Evolutionary conservation across 208 protist species (phyloP).

Genomic region (Crithidia sp.): DNA sequence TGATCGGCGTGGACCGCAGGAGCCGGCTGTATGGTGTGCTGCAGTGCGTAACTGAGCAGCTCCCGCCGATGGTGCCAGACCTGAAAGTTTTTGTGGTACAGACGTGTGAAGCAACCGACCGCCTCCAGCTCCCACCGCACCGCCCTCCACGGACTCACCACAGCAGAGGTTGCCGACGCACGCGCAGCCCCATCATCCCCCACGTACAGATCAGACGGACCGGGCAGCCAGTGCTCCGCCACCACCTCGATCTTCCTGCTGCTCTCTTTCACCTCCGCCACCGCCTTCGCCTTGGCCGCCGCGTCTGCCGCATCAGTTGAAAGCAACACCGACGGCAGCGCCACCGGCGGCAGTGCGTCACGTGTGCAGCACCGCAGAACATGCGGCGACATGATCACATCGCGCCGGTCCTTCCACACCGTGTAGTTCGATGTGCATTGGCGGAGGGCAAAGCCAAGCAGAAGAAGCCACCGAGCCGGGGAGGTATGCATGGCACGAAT

Average conservation of each 20-base stretch:
- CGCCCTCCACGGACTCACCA: slow-evolving; percentile 55
- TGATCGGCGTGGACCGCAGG: neutral
- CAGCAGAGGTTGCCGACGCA: no score
- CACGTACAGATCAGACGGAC: slow-evolving; percentile 16
- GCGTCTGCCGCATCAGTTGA: neutral
- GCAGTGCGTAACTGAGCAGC: slow-evolving; percentile 53
- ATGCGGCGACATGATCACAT: slow-evolving; percentile 48
- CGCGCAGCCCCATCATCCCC: neutral
- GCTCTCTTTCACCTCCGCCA: slow-evolving; percentile 13
- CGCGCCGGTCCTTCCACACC: slow-evolving; percentile 74
- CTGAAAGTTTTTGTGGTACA: slow-evolving; percentile 85
- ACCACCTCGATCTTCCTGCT: slow-evolving; percentile 15
- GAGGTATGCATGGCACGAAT: slow-evolving; percentile 27
- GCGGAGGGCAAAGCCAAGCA: slow-evolving; percentile 60
- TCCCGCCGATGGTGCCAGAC: slow-evolving; percentile 84
- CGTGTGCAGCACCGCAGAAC: slow-evolving; percentile 35
- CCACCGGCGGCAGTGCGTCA: slow-evolving; percentile 25
- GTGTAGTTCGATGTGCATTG: slow-evolving; percentile 73
- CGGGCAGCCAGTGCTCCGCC: slow-evolving; percentile 34
- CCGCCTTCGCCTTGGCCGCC: slow-evolving; percentile 24
- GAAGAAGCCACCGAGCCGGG: slow-evolving; percentile 68
- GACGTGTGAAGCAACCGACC: slow-evolving; percentile 41
- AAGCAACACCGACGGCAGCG: neutral
- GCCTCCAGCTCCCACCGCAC: slow-evolving; percentile 73
- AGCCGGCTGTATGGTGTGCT: slow-evolving; percentile 14